phyloP scores from a whole-genome alignment of 139 green algal species.

The Haematococcus sp. region DNA sequence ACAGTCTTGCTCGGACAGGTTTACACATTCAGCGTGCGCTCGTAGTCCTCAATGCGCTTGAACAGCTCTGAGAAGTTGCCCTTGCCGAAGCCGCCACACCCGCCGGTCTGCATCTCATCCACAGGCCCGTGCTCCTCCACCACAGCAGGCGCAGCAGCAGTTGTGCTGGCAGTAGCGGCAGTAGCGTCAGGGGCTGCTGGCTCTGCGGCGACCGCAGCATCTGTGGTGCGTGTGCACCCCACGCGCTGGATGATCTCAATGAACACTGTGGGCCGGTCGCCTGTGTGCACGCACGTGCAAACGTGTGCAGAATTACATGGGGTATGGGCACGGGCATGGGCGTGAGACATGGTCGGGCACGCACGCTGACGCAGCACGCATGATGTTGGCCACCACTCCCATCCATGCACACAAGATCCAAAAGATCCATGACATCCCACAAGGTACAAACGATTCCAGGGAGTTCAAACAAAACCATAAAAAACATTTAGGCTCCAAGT shows the following conservation, averaged over 20 bases:
- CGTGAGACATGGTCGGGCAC: no score
- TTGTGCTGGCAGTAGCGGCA: background rate
- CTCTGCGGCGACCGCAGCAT: background rate
- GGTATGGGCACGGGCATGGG: no score
- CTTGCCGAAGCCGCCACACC: constrained; percentile 98
- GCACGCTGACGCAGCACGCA: no score
- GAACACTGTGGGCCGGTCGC: constrained; percentile 89
- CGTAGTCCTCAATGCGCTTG: constrained; percentile 67
- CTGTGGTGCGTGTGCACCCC: constrained; percentile 62
- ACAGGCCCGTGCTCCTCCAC: constrained; percentile 12
- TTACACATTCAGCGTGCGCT: constrained; percentile 53
- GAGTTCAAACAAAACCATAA: no score
- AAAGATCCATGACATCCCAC: no score
- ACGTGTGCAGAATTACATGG: no score
- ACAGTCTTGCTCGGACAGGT: no score
- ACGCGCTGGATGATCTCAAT: constrained; percentile 98
- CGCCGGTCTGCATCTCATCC: constrained; percentile 74
- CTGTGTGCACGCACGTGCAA: constrained; percentile 7
- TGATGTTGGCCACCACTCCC: no score
- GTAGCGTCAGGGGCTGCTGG: background rate
- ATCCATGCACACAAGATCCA: no score
- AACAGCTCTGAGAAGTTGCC: constrained; percentile 98
- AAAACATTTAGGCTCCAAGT: no score
- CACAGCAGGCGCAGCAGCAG: constrained; percentile 5
- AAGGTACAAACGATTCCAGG: no score